Evolutionary conservation across 2,329 filamentous ascomycete species (phyloP), one percentile per base, ranked within the genome.

Genomic region (Scopulariopsis brevicaulis): DNA sequence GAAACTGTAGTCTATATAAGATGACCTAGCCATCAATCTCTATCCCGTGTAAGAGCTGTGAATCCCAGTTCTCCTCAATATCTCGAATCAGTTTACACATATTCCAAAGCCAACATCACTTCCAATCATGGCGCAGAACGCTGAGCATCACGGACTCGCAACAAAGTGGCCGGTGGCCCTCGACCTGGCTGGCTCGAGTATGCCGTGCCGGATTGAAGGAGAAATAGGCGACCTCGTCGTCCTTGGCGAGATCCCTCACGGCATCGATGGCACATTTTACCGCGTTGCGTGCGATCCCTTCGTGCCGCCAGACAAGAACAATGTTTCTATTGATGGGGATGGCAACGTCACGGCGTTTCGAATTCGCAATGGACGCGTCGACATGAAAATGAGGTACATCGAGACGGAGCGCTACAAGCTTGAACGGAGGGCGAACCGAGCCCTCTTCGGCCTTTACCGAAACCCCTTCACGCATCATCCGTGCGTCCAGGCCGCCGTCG

Each of bases 221-320:
- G 40, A 43, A n/a, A 15, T 43, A 15, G 8, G 8, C 18, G 53
- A 55, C 50, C 34, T 60, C 4, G 58, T 63, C 0, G 63, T 67
- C 0, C 43, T 62, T 1, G 65, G 65, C 0, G 54, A 64, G 6
- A 63, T 67, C 4, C 65, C 64, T 0, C 4, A 59, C 0, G 60
- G 56, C 8, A 64, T 67, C 4, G 62, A 66, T 14, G 65, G 65
- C 0, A 67, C 65, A 0, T 67, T 66, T 37, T 65, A 64, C 15
- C 54, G 64, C 4, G 68, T 76, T 1, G 76, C 76, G 70, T 66
- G 68, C 1, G 75, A 77, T 57, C 74, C 73, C 0, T 69, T 69
- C 2, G 61, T 69, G 0, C 66, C 71, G 0, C 71, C 70, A 0
- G 60, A 69, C 12, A 60, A 68, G 0, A 59, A 69, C 6, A 66